Evolutionary conservation across 169 alveolate genomes (phyloP).

Genomic region (Amoebophrya sp.): DNA sequence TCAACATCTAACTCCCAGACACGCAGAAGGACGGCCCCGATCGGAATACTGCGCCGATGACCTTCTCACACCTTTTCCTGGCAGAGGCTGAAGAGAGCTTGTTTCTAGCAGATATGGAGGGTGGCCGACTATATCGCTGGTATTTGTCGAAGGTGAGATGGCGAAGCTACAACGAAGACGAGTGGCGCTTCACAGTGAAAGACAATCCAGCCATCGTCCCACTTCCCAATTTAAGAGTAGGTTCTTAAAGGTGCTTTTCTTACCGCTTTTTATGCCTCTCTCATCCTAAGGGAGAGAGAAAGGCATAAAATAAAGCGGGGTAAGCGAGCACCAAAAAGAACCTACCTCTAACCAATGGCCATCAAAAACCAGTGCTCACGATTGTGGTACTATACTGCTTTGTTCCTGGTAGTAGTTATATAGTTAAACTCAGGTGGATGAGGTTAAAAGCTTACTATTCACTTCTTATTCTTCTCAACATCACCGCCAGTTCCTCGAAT

Average conservation of each 20-base stretch:
- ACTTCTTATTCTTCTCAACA: too few species aligned
- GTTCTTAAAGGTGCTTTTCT: too few species aligned
- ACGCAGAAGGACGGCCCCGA: too few species aligned
- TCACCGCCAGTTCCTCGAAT: neutral
- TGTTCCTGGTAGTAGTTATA: neutral
- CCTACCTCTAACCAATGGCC: neutral
- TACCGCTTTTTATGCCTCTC: too few species aligned
- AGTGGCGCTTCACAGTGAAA: neutral
- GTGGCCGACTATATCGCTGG: neutral
- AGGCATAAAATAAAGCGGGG: too few species aligned
- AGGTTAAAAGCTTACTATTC: too few species aligned
- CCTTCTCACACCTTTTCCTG: neutral
- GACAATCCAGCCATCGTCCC: neutral
- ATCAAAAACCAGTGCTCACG: neutral
- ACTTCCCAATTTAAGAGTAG: too few species aligned
- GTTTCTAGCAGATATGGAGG: neutral
- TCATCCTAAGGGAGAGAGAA: too few species aligned
- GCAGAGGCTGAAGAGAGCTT: neutral
- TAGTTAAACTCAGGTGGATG: too few species aligned
- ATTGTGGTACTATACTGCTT: neutral
- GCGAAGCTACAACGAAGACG: neutral
- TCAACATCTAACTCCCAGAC: too few species aligned
- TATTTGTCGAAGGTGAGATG: neutral
- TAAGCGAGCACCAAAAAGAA: too few species aligned
- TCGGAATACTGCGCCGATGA: neutral